Conservation (phyloP, 805 yeast genomes). For the Candida sakaeoensis region DNA sequence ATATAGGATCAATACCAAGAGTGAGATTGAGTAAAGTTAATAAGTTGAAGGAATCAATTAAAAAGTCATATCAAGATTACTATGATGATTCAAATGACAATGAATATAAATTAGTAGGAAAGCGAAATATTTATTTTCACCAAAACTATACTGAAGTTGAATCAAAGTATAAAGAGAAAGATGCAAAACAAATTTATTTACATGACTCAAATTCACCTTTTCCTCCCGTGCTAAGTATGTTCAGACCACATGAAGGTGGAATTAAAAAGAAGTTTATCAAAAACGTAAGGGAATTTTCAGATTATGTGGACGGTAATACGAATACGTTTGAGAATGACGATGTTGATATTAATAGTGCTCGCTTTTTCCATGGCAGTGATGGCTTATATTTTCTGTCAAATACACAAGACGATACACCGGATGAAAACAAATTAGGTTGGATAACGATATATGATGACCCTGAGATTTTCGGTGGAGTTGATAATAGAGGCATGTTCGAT, state of each 20-base stretch:
- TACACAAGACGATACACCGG: constrained; percentile 60
- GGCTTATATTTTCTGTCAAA: constrained; percentile 43
- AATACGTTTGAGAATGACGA: neutral
- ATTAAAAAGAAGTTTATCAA: constrained; percentile 36
- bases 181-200: constrained; percentile 26
- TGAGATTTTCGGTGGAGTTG: constrained; percentile 17
- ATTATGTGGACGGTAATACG: constrained; percentile 11
- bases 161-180: constrained; percentile 10
- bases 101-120: constrained; percentile 27
- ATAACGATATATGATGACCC: constrained; percentile 53
- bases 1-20: constrained; percentile 46
- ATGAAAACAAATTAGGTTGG: constrained; percentile 62
- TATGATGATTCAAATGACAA: constrained; percentile 6
- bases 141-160: constrained; percentile 20
- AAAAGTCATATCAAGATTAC: constrained; percentile 7
- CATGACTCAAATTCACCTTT: constrained; percentile 15
- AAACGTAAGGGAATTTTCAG: constrained; percentile 21
- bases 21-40: constrained; percentile 27
- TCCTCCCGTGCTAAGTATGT: constrained; percentile 33
- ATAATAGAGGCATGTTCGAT: constrained; percentile 49
- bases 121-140: constrained; percentile 35
- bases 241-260: constrained; percentile 39
- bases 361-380: constrained; percentile 49
- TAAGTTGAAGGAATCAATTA: constrained; percentile 17
- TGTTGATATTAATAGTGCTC: constrained; percentile 21